phyloP scores from a whole-genome alignment of 148 eudicot genomes.

The Selenicereus undatus region DNA sequence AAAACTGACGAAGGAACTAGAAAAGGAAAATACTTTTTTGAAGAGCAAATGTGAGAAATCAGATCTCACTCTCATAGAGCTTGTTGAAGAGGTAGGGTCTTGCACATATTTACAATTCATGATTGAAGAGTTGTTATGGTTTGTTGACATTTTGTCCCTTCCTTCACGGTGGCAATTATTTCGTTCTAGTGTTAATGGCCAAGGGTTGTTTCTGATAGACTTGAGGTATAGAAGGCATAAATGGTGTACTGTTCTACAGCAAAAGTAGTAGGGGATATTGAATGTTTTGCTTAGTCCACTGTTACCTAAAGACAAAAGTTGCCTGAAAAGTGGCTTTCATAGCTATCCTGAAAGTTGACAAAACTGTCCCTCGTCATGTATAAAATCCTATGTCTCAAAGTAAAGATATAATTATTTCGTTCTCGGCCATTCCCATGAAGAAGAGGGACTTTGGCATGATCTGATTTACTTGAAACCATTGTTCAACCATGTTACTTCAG shows the following conservation, averaged over 20 bases:
- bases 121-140: neutral
- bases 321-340: neutral
- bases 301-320: neutral
- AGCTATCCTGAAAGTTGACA: neutral
- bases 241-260: too few species aligned
- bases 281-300: neutral
- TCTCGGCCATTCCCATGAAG: neutral
- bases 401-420: too few species aligned
- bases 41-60: constrained; percentile 85
- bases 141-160: neutral
- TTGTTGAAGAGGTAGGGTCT: constrained; percentile 77
- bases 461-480: neutral
- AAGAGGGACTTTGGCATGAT: neutral
- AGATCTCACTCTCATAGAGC: constrained; percentile 80
- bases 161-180: neutral
- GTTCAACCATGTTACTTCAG: too few species aligned
- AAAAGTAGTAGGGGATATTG: neutral
- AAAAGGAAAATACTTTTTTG: constrained; percentile 79
- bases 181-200: too few species aligned
- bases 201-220: too few species aligned
- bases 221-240: too few species aligned
- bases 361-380: neutral
- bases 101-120: neutral
- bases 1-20: constrained; percentile 80
- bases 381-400: neutral